phyloP scores from a whole-genome alignment of 2,329 filamentous ascomycete species.

The Pseudonectria buxi region DNA sequence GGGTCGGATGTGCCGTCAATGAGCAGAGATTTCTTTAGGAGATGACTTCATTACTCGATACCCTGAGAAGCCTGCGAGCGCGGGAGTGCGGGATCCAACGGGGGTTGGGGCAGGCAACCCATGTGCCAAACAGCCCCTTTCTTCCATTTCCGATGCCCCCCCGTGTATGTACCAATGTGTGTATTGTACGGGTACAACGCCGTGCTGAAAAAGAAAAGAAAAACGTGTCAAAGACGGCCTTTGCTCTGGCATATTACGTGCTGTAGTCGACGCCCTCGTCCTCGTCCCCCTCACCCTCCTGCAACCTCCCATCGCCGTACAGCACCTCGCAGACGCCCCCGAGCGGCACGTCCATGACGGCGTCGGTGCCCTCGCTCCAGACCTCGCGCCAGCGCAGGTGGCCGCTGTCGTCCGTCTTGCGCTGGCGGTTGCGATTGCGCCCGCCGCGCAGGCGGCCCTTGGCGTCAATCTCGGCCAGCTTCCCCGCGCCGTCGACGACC shows the following conservation, averaged over 20 bases:
- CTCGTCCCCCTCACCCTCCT: constrained; percentile 14
- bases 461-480: constrained; percentile 74
- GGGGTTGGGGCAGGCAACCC: too few species aligned
- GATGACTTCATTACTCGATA: too few species aligned
- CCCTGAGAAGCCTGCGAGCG: too few species aligned
- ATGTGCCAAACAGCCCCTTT: too few species aligned
- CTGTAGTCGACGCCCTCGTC: constrained; percentile 1
- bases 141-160: too few species aligned
- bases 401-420: constrained; percentile 30
- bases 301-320: constrained; percentile 58
- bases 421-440: constrained; percentile 30
- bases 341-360: constrained; percentile 92
- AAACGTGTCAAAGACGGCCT: too few species aligned
- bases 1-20: too few species aligned
- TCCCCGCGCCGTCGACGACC: constrained; percentile 82
- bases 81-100: too few species aligned
- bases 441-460: constrained; percentile 48
- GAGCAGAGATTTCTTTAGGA: too few species aligned
- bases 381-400: constrained; percentile 66
- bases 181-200: too few species aligned
- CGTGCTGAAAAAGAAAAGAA: not conserved
- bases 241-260: not conserved
- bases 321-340: constrained; percentile 92
- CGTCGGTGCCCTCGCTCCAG: constrained; percentile 92
- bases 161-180: too few species aligned